phyloP scores from a whole-genome alignment of 805 yeast species.

The Sugiyamaella americana region DNA sequence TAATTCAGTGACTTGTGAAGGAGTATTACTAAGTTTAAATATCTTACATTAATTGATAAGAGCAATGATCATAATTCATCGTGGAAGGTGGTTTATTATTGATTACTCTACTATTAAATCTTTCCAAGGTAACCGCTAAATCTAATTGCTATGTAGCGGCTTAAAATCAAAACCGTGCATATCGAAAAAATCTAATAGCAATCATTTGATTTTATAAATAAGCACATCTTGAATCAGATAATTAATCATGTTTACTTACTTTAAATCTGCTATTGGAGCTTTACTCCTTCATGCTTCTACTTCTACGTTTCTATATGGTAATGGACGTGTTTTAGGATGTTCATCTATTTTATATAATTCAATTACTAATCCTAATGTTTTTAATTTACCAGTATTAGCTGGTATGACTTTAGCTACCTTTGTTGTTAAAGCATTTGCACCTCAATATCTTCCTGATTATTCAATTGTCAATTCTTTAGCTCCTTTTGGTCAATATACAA shows the following conservation, averaged over 20 bases:
- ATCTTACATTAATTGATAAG: too few relatives aligned
- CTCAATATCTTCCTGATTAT: constrained; percentile 30
- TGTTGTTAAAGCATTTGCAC: constrained; percentile 22
- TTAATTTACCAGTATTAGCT: constrained; percentile 30
- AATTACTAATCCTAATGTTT: constrained; percentile 24
- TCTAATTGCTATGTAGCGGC: too few relatives aligned
- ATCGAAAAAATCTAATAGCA: too few relatives aligned
- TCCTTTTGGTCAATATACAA: constrained; percentile 13
- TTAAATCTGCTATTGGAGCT: constrained; percentile 43
- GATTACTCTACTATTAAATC: too few relatives aligned
- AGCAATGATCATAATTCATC: too few relatives aligned
- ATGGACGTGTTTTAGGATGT: constrained; percentile 43
- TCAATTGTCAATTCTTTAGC: constrained; percentile 6
- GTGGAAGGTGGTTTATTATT: too few relatives aligned
- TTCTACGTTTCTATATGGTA: constrained; percentile 35
- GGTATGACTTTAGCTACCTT: constrained; percentile 35
- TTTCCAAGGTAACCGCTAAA: too few relatives aligned
- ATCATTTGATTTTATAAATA: too few relatives aligned
- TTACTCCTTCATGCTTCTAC: constrained; percentile 42
- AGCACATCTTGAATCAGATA: too few relatives aligned
- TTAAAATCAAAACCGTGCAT: too few relatives aligned
- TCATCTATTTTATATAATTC: constrained; percentile 39
- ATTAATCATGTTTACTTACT: constrained; percentile 39
- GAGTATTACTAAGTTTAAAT: too few relatives aligned
- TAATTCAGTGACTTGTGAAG: too few relatives aligned